Conservation (phyloP, 345 rosid species). For the Salix caprea region DNA sequence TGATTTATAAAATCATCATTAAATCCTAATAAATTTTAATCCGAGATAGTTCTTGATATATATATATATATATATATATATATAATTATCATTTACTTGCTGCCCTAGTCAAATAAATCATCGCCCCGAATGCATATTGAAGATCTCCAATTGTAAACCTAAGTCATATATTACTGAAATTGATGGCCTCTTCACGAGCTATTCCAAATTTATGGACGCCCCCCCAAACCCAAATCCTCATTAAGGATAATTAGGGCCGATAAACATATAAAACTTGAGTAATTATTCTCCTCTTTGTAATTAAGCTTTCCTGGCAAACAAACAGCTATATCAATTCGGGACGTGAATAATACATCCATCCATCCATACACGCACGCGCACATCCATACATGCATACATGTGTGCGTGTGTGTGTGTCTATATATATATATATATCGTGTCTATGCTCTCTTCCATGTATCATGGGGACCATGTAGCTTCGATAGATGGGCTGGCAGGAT, state of each 20-base stretch:
- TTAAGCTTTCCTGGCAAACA: constrained; percentile 5
- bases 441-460: background rate
- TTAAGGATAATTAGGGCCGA: background rate
- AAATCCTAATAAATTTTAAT: too few species aligned
- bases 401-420: too few species aligned
- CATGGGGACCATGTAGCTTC: constrained; percentile 29
- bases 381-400: too few species aligned
- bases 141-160: background rate
- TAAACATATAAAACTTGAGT: background rate
- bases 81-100: background rate
- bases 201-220: background rate
- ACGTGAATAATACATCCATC: background rate
- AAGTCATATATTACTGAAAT: background rate
- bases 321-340: background rate
- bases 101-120: background rate
- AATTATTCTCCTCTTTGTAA: background rate
- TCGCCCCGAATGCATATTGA: background rate
- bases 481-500: background rate
- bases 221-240: background rate
- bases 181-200: background rate
- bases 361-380: too few species aligned
- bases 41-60: too few species aligned
- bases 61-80: background rate
- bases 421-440: background rate
- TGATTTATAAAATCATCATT: too few species aligned